Base-by-base conservation (phyloP, 345 rosid genomes). In the Salix purpurea region DNA sequence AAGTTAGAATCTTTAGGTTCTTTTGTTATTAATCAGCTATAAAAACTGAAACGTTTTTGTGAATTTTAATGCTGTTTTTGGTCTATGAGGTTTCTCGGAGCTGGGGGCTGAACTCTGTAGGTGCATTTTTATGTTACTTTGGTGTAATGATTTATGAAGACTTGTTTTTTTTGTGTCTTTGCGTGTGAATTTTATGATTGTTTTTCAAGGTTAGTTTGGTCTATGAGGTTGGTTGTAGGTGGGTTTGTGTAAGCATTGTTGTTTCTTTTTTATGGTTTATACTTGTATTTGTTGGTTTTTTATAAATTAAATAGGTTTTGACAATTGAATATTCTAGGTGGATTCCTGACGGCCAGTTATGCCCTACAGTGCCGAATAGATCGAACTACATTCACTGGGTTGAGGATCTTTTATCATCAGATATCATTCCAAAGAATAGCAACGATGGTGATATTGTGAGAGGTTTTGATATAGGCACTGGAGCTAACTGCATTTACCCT, bases 281-380 rank as follows among this genome's bases (percentile, higher is more conserved):
- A n/a, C 26, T 56, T 9, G n/a, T 66, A 19, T 36, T 19, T 40
- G 56, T n/a, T 48, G 23, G 65, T 13, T 65, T 7, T 65, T 23
- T 23, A 1, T 62, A 3, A 24, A 62, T 62, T 12, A 62, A 13
- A 14, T 42, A 19, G 44, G 46, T 76, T 61, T 44, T 64, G 9
- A 71, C 65, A 71, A 44, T 39, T 67, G 67, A 40, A 34, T 71
- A 65, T 44, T 76, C 36, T 78, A 92, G 98, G 97, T 96, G 98
- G 98, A 92, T 96, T 82, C 97, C 99, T 36, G 95, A 93, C 64
- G 96, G 95, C 34, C 97, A 96, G 65, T 98, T 96, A 42, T 96
- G 99, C 81, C 98, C 97, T 18, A 92, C 98, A 0, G 95, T 96
- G 50, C 98, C 97, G 21, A 93, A 96, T 80, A 88, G 96, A 74